Conservation (phyloP, 345 rosid genomes). For the Passiflora organensis region DNA sequence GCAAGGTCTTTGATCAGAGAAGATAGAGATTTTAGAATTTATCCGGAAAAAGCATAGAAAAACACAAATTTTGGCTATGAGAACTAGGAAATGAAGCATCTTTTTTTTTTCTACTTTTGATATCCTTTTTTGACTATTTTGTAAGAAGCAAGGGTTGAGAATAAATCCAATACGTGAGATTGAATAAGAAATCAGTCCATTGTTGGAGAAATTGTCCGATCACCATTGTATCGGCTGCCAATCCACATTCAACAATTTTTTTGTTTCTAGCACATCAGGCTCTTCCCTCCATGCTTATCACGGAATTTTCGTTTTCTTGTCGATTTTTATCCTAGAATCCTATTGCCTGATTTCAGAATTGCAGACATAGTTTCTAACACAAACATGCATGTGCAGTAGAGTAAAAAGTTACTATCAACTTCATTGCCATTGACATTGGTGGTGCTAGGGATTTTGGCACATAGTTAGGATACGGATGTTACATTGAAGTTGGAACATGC, state of each 20-base stretch:
- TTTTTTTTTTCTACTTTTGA: not conserved
- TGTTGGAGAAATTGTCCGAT: constrained; percentile 3
- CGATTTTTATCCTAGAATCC: too few species aligned
- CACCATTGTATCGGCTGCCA: too few species aligned
- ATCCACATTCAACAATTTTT: not conserved
- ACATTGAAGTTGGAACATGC: not conserved
- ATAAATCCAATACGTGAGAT: constrained; percentile 14
- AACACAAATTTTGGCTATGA: not conserved
- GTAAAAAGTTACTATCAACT: too few species aligned
- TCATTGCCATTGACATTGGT: too few species aligned
- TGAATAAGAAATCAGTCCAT: constrained; percentile 7
- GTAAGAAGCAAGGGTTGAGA: constrained; percentile 14
- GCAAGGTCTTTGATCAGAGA: not conserved
- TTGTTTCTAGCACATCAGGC: constrained; percentile 5
- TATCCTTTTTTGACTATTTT: constrained; percentile 2
- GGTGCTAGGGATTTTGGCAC: too few species aligned
- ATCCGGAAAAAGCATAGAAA: not conserved
- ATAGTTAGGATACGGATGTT: too few species aligned
- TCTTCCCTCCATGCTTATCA: not conserved
- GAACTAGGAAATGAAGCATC: not conserved
- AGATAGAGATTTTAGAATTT: not conserved
- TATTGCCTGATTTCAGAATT: too few species aligned
- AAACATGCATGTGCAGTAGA: too few species aligned
- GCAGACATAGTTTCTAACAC: too few species aligned
- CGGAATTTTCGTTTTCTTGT: not conserved